These are phyloP conservation scores for Inonotus obliquus DNA, from an alignment of 1,284 basidiomycete species.

Conservation along the genomic window DNA sequence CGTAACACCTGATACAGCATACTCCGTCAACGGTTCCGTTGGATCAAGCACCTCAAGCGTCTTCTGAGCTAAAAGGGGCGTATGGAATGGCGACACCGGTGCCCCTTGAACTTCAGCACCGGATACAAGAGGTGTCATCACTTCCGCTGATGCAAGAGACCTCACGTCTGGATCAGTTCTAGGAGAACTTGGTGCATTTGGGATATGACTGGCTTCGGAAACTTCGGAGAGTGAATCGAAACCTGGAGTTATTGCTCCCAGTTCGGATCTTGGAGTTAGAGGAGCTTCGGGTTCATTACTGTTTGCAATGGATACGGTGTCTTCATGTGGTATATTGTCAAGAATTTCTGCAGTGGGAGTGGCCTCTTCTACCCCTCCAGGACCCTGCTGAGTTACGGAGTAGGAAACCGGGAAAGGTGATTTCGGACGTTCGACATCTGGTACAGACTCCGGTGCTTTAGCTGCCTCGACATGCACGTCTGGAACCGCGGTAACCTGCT, in stretches of 20 bases:
- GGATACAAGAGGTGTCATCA: slow-evolving; percentile 7
- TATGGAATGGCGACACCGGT: slow-evolving; percentile 7
- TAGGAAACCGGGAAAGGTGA: slow-evolving; percentile 16
- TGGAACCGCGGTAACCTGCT: neutral
- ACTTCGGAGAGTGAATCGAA: slow-evolving; percentile 17
- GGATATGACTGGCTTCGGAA: slow-evolving; percentile 16
- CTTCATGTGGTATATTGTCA: neutral
- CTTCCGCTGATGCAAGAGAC: neutral
- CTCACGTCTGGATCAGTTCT: slow-evolving; percentile 14
- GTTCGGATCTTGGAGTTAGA: slow-evolving; percentile 12
- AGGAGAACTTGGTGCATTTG: slow-evolving; percentile 12
- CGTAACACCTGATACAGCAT: slow-evolving; percentile 1
- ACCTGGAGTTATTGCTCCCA: slow-evolving; percentile 10
- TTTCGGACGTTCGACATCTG: slow-evolving; percentile 13
- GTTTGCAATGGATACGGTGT: neutral
- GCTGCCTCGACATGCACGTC: neutral
- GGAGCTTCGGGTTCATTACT: slow-evolving; percentile 15
- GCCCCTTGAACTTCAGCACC: neutral
- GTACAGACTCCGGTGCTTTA: neutral
- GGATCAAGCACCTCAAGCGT: neutral
- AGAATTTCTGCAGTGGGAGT: neutral
- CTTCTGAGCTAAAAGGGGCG: slow-evolving; percentile 2
- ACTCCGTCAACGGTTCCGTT: neutral
- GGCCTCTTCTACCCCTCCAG: neutral
- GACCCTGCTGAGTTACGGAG: slow-evolving; percentile 17